Conservation (phyloP, 306 rosid species). For the Cucurbita maxima region DNA sequence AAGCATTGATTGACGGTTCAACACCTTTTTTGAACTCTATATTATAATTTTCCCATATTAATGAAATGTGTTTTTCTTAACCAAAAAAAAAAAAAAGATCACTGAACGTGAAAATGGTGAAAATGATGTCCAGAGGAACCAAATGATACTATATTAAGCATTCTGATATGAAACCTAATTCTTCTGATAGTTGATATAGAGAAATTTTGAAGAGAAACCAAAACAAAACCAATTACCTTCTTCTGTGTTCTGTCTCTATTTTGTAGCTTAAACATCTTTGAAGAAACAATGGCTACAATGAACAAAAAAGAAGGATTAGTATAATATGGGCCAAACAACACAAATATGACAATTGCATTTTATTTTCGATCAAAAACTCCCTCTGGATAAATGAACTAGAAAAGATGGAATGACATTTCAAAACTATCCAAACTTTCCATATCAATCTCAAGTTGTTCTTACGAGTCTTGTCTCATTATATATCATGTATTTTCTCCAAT, state of each 20-base stretch:
- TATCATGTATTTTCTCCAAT: not conserved
- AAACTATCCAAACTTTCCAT: not conserved
- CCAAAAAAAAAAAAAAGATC: not conserved
- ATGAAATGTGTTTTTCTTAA: not conserved
- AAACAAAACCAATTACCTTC: slow-evolving; percentile 30
- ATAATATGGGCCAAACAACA: not conserved
- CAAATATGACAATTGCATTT: not conserved
- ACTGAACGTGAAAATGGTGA: not conserved
- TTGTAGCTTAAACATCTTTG: slow-evolving; percentile 66
- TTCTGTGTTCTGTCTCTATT: slow-evolving; percentile 45
- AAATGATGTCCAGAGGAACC: not conserved
- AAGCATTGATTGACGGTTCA: not conserved
- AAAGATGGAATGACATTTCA: not conserved
- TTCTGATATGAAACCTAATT: not conserved
- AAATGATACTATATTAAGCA: not conserved
- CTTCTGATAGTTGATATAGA: not conserved
- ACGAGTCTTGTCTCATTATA: not conserved
- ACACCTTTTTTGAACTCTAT: not conserved
- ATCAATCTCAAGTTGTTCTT: not conserved
- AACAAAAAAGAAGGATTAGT: not conserved
- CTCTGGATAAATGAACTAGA: not conserved
- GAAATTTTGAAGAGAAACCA: not conserved
- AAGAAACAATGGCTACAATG: slow-evolving; percentile 48
- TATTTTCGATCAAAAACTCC: not conserved
- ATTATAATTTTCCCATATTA: not conserved